phyloP scores from a whole-genome alignment of 345 rosid species.

The Combretum micranthum region DNA sequence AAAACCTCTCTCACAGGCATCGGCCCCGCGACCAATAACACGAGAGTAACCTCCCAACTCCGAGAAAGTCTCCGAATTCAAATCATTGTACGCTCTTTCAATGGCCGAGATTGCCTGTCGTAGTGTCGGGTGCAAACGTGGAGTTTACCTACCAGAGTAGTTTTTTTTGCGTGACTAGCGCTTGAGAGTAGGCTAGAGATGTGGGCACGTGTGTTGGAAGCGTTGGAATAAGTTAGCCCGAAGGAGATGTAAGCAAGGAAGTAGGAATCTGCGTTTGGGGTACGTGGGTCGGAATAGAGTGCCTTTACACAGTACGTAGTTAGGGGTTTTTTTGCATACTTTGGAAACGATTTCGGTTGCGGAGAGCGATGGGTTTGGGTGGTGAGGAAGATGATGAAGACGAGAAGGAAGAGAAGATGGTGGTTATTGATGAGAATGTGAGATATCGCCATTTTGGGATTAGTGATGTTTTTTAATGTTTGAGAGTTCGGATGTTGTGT shows the following conservation, averaged over 20 bases:
- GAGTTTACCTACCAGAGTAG: constrained; percentile 3
- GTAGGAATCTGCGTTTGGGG: constrained; percentile 26
- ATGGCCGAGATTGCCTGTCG: constrained; percentile 14
- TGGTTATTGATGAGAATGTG: not conserved
- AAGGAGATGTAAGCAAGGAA: constrained; percentile 30
- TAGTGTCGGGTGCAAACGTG: constrained; percentile 15
- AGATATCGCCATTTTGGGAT: constrained; percentile 1
- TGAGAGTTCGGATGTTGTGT: too few species aligned
- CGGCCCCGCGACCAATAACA: constrained; percentile 12
- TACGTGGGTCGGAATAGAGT: constrained; percentile 35
- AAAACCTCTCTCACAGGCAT: constrained; percentile 18
- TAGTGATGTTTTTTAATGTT: too few species aligned
- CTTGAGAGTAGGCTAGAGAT: constrained; percentile 11
- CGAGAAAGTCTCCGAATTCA: constrained; percentile 34
- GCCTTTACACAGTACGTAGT: constrained; percentile 28
- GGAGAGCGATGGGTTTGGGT: not conserved
- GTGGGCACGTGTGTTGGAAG: constrained; percentile 21
- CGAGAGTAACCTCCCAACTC: constrained; percentile 15
- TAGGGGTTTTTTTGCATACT: constrained; percentile 23
- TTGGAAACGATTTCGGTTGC: constrained; percentile 17
- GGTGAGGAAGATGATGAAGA: constrained; percentile 1
- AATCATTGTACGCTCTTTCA: constrained; percentile 22
- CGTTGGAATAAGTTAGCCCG: constrained; percentile 26
- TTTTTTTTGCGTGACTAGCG: not conserved
- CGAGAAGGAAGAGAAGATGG: not conserved